These are phyloP conservation scores for Podosphaera leucotricha DNA, from an alignment of 2,329 filamentous ascomycete species.

Conservation along the genomic window DNA sequence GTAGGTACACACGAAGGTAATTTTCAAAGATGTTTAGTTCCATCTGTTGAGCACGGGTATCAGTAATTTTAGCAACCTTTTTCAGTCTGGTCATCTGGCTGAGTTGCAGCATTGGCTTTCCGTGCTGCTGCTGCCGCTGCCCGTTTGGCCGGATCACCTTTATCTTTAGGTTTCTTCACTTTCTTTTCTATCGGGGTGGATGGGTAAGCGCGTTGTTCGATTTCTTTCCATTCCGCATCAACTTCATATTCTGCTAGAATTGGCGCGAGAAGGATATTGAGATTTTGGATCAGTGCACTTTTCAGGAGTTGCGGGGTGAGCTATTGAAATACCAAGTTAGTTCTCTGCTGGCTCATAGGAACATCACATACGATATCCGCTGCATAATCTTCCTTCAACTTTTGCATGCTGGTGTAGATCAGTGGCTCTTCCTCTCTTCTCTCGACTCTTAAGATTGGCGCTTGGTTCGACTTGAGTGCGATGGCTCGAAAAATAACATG, in stretches of 20 bases:
- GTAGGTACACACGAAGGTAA: neutral
- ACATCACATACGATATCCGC: constrained; percentile 42
- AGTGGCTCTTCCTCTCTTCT: constrained; percentile 46
- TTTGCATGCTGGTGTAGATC: constrained; percentile 51
- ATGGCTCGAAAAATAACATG: constrained; percentile 62
- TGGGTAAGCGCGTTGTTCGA: constrained; percentile 63
- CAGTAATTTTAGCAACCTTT: neutral
- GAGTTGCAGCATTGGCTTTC: constrained; percentile 8
- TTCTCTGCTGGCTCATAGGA: neutral
- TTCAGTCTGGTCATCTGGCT: constrained; percentile 13
- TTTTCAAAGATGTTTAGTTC: neutral
- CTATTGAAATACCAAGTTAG: constrained; percentile 15
- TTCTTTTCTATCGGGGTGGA: constrained; percentile 35
- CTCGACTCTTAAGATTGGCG: constrained; percentile 42
- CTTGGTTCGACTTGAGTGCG: constrained; percentile 29
- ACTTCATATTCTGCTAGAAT: constrained; percentile 52
- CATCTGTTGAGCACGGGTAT: neutral
- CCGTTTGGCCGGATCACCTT: constrained; percentile 14
- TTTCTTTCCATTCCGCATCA: constrained; percentile 56
- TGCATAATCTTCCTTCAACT: constrained; percentile 58
- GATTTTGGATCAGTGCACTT: constrained; percentile 50
- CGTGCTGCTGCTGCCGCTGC: constrained; percentile 12
- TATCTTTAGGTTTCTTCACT: constrained; percentile 35
- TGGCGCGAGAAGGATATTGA: constrained; percentile 51
- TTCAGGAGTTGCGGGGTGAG: constrained; percentile 76